A percentile compares a stretch with the other conserved stretches of the same genome.
Conservation (phyloP, 345 rosid species). For the Angophora floribunda region DNA sequence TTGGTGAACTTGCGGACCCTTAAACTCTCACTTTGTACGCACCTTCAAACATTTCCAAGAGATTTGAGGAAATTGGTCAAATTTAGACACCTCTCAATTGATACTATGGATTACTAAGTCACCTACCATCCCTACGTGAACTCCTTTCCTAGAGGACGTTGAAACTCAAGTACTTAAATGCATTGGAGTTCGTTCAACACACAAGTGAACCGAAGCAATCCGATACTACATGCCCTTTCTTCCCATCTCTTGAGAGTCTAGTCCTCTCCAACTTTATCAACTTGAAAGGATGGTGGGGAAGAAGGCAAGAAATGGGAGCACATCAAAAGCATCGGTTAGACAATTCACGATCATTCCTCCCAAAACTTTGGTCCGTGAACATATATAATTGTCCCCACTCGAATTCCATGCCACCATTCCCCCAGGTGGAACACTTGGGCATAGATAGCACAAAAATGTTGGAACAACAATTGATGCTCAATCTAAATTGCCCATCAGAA, state of each 20-base stretch:
- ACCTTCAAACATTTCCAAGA: not conserved
- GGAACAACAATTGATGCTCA: not conserved
- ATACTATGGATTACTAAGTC: fast-evolving
- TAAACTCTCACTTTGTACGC: fast-evolving
- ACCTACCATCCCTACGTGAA: not conserved
- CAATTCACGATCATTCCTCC: not conserved
- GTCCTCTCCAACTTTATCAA: too few relatives aligned
- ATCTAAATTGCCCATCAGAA: not conserved
- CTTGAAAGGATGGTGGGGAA: not conserved
- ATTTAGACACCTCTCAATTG: not conserved
- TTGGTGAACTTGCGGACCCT: too few relatives aligned
- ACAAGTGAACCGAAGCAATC: not conserved
- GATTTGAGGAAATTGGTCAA: not conserved
- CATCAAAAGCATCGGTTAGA: too few relatives aligned
- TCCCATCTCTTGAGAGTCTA: not conserved
- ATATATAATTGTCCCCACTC: fast-evolving
- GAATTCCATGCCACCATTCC: not conserved
- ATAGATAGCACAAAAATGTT: fast-evolving
- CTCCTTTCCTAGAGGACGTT: not conserved
- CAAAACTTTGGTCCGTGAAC: not conserved
- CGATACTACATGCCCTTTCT: not conserved
- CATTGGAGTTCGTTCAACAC: not conserved
- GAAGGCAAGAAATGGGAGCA: not conserved
- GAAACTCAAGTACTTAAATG: fast-evolving
- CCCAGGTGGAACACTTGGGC: fast-evolving